A percentile compares a stretch with the other conserved stretches of the same genome.
These are phyloP conservation scores for Phytophthora uliginosa DNA, from an alignment of 352 stramenopile species.

Conservation along the genomic window DNA sequence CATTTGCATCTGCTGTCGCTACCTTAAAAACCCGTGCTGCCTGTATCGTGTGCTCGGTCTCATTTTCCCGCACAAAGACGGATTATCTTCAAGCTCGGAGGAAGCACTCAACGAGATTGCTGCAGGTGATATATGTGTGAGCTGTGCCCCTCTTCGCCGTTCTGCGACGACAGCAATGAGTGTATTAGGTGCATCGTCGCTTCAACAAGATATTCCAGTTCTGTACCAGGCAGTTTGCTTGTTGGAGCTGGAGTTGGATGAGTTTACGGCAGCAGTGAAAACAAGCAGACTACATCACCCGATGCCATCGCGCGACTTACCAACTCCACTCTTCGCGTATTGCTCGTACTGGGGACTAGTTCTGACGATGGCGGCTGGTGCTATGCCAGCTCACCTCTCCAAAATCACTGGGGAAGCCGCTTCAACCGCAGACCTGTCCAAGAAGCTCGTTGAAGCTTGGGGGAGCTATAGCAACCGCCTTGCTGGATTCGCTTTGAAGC, in stretches of 20 bases:
- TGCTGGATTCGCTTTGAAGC: conserved; percentile 56
- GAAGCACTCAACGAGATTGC: conserved; percentile 69
- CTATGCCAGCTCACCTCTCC: conserved; percentile 68
- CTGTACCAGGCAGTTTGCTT: conserved; percentile 70
- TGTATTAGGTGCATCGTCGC: conserved; percentile 38
- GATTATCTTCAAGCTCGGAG: conserved; percentile 58
- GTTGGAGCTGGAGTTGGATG: conserved; percentile 59
- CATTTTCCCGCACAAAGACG: conserved; percentile 81
- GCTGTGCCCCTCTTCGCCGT: conserved; percentile 46
- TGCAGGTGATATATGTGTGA: conserved; percentile 60
- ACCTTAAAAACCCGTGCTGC: conserved; percentile 77
- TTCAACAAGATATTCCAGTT: conserved; percentile 74
- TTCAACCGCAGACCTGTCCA: conserved; percentile 29
- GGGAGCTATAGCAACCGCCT: conserved; percentile 63
- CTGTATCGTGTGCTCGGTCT: conserved; percentile 66
- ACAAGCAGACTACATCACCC: conserved; percentile 70
- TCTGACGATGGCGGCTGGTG: conserved; percentile 52
- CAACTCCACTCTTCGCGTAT: conserved; percentile 57
- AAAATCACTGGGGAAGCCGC: conserved; percentile 57
- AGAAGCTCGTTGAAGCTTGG: conserved; percentile 72
- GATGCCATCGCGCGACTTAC: conserved; percentile 31
- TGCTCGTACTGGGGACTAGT: conserved; percentile 84
- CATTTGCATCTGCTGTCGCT: conserved; percentile 72
- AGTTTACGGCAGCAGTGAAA: conserved; percentile 74
- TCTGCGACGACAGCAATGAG: conserved; percentile 11